Evolutionary conservation across 2,329 filamentous ascomycete genomes (phyloP), one percentile per base, ranked within the genome.

Genomic region (Trichoderma sp.): DNA sequence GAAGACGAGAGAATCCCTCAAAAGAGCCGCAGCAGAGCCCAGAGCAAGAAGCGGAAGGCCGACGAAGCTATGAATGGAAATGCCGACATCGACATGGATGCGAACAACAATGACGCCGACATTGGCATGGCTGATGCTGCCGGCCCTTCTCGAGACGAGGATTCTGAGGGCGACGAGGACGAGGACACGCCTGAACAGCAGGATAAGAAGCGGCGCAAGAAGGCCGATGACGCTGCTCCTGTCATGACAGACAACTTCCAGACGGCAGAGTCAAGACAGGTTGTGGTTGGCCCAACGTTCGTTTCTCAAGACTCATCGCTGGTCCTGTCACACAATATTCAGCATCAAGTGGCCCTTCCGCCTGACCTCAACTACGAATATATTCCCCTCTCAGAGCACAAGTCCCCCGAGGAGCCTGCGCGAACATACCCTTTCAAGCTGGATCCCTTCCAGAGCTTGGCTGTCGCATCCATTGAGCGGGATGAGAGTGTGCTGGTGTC

Each of bases 401-500:
- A 93, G 78, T 84, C 93, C n/a, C 93, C 94, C 12, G 91, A 90
- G 67, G 89, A 92, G 71, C 95, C 95, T 1, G 95, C 95, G 22
- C 87, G 92, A 71, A 88, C 84, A 37, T 99, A 91, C 84, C 87
- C 89, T 10, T 99, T 99, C 82, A 92, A 92, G 67, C 89, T 99
- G 69, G 95, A 99, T 83, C 95, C 95, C 60, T 99, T 99, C 85
- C 95, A 99, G 81, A 92, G 94, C 76, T 87, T 98, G 60, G 93
- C 95, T 0, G 93, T 99, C 70, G 90, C 93, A 8, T 97, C 94
- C 1, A 99, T 99, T 71, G 92, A 99, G 81, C 87, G 95, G 71
- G 94, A 94, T 66, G 95, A 99, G 83, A 98, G 94, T 82, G 93
- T 99, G 0, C 82, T 99, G 59, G 95, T 99, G 2, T 98, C 96